Conservation (phyloP, 768 basidiomycete species). For the Tephrocybe sp. region DNA sequence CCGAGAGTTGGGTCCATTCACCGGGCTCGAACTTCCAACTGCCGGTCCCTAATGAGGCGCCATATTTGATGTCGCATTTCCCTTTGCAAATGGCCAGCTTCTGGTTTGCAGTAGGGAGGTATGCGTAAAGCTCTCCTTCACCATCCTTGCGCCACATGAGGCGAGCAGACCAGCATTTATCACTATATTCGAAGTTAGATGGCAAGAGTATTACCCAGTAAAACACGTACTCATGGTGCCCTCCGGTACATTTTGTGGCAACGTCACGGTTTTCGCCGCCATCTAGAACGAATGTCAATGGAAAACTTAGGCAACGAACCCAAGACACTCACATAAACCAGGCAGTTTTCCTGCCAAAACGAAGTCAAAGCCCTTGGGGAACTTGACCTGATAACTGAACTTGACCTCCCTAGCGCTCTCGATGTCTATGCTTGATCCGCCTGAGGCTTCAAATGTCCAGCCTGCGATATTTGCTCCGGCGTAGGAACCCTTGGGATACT, state of each 20-base stretch:
- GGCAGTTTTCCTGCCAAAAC: slow-evolving; percentile 70
- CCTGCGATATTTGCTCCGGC: slow-evolving; percentile 13
- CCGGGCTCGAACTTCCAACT: slow-evolving; percentile 48
- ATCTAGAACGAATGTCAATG: slow-evolving; percentile 28
- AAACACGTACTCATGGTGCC: slow-evolving; percentile 32
- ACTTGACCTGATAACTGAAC: slow-evolving; percentile 58
- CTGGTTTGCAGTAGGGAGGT: slow-evolving; percentile 50
- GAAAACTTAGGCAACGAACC: background rate
- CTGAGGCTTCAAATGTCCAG: slow-evolving; percentile 56
- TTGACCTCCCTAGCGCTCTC: slow-evolving; percentile 62
- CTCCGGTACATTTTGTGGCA: slow-evolving; percentile 60
- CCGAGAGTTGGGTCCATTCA: slow-evolving; percentile 49
- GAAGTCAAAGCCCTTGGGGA: slow-evolving; percentile 60
- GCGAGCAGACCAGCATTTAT: slow-evolving; percentile 61
- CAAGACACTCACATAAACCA: slow-evolving; percentile 53
- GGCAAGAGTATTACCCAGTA: no score
- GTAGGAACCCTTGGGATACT: slow-evolving; percentile 14
- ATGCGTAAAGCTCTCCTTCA: slow-evolving; percentile 66
- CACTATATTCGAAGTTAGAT: slow-evolving; percentile 27
- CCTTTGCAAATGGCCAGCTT: slow-evolving; percentile 42
- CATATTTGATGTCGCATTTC: slow-evolving; percentile 49
- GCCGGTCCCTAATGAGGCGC: slow-evolving; percentile 50
- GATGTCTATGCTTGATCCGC: slow-evolving; percentile 48
- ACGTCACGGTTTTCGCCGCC: slow-evolving; percentile 48
- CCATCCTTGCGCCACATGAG: slow-evolving; percentile 67